Conservation (phyloP, 805 yeast genomes). For the Metschnikowia similis region DNA sequence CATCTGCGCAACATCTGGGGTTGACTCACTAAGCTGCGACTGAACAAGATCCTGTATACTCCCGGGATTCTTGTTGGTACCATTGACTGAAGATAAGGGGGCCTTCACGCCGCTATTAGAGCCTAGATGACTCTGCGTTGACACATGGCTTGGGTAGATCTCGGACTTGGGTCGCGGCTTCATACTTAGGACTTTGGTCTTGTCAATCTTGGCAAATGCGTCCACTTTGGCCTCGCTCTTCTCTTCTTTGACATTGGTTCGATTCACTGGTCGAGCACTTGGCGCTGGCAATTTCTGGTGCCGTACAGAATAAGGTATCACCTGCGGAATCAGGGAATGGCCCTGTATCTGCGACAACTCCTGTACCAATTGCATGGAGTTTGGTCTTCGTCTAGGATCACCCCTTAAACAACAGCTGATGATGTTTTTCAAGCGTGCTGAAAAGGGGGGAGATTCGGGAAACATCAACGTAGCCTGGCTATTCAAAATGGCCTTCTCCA, state of each 20-base stretch:
- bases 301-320: conserved; percentile 38
- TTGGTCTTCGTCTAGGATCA: conserved; percentile 71
- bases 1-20: conserved; percentile 16
- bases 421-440: conserved; percentile 58
- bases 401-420: conserved; percentile 58
- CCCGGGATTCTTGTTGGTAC: neutral
- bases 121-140: neutral
- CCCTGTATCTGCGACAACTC: conserved; percentile 63
- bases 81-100: neutral
- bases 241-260: neutral
- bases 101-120: neutral
- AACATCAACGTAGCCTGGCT: conserved; percentile 45
- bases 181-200: conserved; percentile 26
- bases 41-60: conserved; percentile 30
- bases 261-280: neutral
- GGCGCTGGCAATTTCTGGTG: conserved; percentile 1
- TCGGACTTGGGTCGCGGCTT: conserved; percentile 15
- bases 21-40: conserved; percentile 27
- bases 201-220: conserved; percentile 43
- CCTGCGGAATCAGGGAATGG: conserved; percentile 33
- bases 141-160: conserved; percentile 1
- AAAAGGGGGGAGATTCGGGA: conserved; percentile 45
- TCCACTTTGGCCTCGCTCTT: conserved; percentile 18
- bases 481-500: conserved; percentile 59
- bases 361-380: conserved; percentile 63